Evolutionary conservation across 2,329 filamentous ascomycete species (phyloP).

Genomic region (Fusarium fracticaudum): DNA sequence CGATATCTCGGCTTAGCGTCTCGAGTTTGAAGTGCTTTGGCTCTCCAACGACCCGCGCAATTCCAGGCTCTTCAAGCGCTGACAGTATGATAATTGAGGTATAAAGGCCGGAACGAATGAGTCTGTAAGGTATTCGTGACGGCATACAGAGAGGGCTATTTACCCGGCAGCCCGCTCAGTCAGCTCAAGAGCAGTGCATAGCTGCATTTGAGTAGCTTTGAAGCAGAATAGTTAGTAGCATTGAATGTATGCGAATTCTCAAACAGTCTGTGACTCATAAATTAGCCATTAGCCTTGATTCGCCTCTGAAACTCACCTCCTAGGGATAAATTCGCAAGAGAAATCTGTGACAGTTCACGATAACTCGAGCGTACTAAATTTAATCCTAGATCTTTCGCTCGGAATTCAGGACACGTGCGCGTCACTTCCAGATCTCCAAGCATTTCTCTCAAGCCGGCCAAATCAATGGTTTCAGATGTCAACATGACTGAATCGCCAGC

Average conservation of each 20-base stretch:
- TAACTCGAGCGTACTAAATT: too few species aligned
- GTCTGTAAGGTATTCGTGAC: accelerated
- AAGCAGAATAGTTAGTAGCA: accelerated
- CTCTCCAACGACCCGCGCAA: background rate
- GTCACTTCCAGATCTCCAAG: background rate
- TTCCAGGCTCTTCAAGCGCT: background rate
- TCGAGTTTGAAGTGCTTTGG: background rate
- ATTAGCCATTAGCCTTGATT: accelerated
- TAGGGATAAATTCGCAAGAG: too few species aligned
- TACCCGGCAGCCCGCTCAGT: accelerated
- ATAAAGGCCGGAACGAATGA: accelerated
- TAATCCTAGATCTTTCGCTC: too few species aligned
- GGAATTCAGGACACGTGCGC: background rate
- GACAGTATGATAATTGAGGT: accelerated
- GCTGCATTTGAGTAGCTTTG: accelerated
- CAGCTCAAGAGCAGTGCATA: accelerated
- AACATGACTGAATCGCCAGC: background rate
- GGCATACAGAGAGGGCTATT: too few species aligned
- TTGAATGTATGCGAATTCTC: background rate
- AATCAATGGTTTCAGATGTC: accelerated
- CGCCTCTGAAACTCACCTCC: too few species aligned
- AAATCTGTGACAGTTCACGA: too few species aligned
- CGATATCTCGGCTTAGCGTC: background rate
- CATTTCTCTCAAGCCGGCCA: background rate
- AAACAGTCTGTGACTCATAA: too few species aligned